These are phyloP conservation scores for Singerocomus inundabilis DNA, from an alignment of 1,284 basidiomycete species.

Conservation along the genomic window DNA sequence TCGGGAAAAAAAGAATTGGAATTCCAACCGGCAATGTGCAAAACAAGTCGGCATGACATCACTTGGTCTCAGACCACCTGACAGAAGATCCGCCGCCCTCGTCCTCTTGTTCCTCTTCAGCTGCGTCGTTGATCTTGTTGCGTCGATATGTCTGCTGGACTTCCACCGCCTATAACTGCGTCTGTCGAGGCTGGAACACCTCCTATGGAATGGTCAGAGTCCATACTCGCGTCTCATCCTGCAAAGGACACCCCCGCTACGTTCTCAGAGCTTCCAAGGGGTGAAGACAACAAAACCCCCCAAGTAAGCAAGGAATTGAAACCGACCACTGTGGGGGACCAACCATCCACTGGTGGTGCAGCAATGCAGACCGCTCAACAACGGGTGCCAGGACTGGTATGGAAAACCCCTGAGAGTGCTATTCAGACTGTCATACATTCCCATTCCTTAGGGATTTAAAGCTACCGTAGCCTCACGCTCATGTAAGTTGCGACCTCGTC, in stretches of 20 bases:
- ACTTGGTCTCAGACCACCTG: constrained; percentile 12
- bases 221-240: constrained; percentile 15
- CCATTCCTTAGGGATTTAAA: constrained; percentile 8
- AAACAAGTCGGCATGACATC: constrained; percentile 31
- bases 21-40: constrained; percentile 13
- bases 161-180: constrained; percentile 17
- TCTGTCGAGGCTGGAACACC: constrained; percentile 20
- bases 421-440: constrained; percentile 14
- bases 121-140: neutral
- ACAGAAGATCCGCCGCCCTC: neutral
- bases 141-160: constrained; percentile 13
- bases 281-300: neutral
- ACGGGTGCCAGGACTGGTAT: constrained; percentile 13
- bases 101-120: neutral
- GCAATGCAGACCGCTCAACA: constrained; percentile 13
- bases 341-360: neutral
- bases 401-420: neutral
- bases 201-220: constrained; percentile 21
- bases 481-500: constrained; percentile 10
- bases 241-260: constrained; percentile 8
- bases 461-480: constrained; percentile 2
- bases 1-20: neutral
- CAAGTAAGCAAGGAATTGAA: neutral
- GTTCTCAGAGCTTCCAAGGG: neutral
- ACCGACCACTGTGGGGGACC: neutral